These are phyloP conservation scores for Daldinia grandis DNA, from an alignment of 495 filamentous ascomycete genomes.

Conservation along the genomic window DNA sequence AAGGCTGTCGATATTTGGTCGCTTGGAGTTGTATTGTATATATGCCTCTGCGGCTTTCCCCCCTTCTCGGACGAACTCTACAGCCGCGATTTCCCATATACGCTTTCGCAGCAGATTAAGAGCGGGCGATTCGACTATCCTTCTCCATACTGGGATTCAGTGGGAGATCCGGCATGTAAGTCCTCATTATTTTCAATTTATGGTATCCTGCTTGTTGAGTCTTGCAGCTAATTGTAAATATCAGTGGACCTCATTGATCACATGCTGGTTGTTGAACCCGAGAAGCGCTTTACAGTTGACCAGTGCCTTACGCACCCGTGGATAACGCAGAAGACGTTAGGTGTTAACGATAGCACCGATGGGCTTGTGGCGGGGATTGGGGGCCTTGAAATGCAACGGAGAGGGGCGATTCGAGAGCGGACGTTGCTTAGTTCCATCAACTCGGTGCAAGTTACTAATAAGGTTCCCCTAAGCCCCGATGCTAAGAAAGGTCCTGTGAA, in stretches of 20 bases:
- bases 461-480: conserved; percentile 61
- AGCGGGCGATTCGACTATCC: conserved; percentile 91
- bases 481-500: conserved; percentile 69
- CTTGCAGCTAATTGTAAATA: conserved; percentile 25
- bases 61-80: conserved; percentile 95
- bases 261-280: conserved; percentile 90
- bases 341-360: conserved; percentile 86
- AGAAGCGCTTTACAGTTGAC: conserved; percentile 85
- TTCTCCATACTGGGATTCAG: conserved; percentile 95
- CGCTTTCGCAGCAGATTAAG: conserved; percentile 88
- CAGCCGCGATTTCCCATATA: conserved; percentile 81
- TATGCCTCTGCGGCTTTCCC: conserved; percentile 97
- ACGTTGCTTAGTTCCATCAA: conserved; percentile 87
- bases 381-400: conserved; percentile 82
- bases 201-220: neutral
- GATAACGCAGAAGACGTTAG: conserved; percentile 67
- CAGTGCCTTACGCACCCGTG: conserved; percentile 93
- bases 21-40: conserved; percentile 97
- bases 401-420: conserved; percentile 80
- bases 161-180: conserved; percentile 80
- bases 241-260: conserved; percentile 88
- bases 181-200: neutral
- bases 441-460: conserved; percentile 72
- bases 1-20: conserved; percentile 98
- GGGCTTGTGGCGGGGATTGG: conserved; percentile 84